Percentiles rank a stretch among this genome's conserved stretches.
These are phyloP conservation scores for Auriscalpium orientale DNA, from an alignment of 768 basidiomycete genomes.

Conservation along the genomic window DNA sequence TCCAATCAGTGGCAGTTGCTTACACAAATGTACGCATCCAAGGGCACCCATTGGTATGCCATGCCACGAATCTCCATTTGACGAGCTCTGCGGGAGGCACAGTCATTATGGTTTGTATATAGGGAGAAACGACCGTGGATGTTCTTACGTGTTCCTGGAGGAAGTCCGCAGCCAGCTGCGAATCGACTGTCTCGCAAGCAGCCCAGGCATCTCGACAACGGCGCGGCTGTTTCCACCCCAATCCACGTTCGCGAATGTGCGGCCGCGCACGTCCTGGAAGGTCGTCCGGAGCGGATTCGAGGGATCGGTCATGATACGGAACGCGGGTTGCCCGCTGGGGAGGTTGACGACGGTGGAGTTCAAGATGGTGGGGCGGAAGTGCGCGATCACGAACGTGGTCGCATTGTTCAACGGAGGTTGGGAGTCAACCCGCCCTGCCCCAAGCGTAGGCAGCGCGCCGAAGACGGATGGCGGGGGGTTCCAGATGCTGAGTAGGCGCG, in stretches of 20 bases:
- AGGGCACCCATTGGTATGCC: conserved; percentile 11
- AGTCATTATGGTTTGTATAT: too few relatives aligned
- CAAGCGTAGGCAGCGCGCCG: conserved; percentile 10
- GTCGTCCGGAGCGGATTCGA: conserved; percentile 6
- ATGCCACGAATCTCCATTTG: conserved; percentile 13
- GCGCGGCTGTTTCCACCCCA: conserved; percentile 1
- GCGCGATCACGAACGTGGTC: conserved; percentile 7
- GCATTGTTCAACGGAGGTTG: neutral
- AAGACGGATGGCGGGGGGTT: conserved; percentile 8
- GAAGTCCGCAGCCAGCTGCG: conserved; percentile 10
- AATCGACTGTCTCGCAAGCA: conserved; percentile 6
- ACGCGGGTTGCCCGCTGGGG: conserved; percentile 2
- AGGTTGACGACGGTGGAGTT: conserved; percentile 13
- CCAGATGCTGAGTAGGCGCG: neutral
- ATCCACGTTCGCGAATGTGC: conserved; percentile 13
- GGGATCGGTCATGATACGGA: conserved; percentile 10
- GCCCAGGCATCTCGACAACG: conserved; percentile 13
- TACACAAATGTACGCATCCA: conserved; percentile 12
- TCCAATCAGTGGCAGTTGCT: neutral
- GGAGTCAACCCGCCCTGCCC: neutral
- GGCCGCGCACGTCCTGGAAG: conserved; percentile 7
- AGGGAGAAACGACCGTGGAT: neutral
- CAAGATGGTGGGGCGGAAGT: conserved; percentile 12
- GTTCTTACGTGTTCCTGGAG: conserved; percentile 10
- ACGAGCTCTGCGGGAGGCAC: conserved; percentile 4